phyloP scores from a whole-genome alignment of 768 basidiomycete species.

The Mycena galericulata region DNA sequence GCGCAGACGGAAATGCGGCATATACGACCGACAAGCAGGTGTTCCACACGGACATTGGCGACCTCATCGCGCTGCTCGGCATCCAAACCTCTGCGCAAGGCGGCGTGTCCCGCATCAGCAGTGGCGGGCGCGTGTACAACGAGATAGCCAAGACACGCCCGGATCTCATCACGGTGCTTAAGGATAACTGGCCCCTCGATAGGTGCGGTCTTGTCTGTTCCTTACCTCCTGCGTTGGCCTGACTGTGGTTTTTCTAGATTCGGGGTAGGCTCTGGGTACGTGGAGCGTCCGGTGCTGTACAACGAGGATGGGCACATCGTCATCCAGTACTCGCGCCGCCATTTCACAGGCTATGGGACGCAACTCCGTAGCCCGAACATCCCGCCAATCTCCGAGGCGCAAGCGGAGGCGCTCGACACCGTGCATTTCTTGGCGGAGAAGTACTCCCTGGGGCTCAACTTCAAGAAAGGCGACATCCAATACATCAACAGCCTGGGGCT shows the following conservation, averaged over 20 bases:
- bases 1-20: slow-evolving; percentile 56
- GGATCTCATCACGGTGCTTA: slow-evolving; percentile 54
- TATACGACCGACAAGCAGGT: slow-evolving; percentile 64
- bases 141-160: slow-evolving; percentile 59
- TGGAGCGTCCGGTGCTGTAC: slow-evolving; percentile 54
- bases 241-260: slow-evolving; percentile 45
- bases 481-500: slow-evolving; percentile 61
- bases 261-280: slow-evolving; percentile 51
- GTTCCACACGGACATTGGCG: slow-evolving; percentile 62
- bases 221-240: background rate
- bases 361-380: slow-evolving; percentile 52
- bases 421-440: slow-evolving; percentile 59
- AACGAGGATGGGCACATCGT: slow-evolving; percentile 53
- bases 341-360: slow-evolving; percentile 55
- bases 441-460: slow-evolving; percentile 56
- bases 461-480: slow-evolving; percentile 63
- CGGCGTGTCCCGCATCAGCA: slow-evolving; percentile 59
- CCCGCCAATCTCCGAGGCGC: slow-evolving; percentile 61
- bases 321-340: slow-evolving; percentile 60
- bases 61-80: slow-evolving; percentile 58
- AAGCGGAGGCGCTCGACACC: slow-evolving; percentile 60
- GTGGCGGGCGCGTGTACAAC: slow-evolving; percentile 58
- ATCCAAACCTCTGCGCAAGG: slow-evolving; percentile 57
- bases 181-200: slow-evolving; percentile 59
- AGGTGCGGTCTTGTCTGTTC: slow-evolving; percentile 39